Percentiles rank a stretch among this genome's conserved stretches.
These are phyloP conservation scores for Sophora flavescens DNA, from an alignment of 306 rosid species.

Conservation along the genomic window DNA sequence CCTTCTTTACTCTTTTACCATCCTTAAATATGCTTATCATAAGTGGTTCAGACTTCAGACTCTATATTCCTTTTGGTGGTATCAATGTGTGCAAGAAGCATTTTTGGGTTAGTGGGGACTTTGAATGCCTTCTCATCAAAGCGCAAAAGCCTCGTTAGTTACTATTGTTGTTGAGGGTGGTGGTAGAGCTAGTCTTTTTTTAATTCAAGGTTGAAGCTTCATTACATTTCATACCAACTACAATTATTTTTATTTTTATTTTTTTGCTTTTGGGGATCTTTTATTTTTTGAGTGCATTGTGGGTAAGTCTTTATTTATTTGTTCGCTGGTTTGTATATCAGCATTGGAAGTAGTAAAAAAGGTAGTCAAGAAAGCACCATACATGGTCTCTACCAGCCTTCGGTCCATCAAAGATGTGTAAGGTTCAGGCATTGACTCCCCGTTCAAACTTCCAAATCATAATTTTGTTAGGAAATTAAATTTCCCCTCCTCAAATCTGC, in stretches of 20 bases:
- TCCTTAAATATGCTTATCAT: conserved; percentile 64
- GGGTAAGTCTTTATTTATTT: conserved; percentile 5
- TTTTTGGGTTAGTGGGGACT: conserved; percentile 70
- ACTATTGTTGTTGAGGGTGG: conserved; percentile 54
- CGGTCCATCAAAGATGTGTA: conserved; percentile 51
- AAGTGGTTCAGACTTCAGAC: conserved; percentile 47
- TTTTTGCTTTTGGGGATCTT: not conserved
- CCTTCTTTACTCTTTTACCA: conserved; percentile 26
- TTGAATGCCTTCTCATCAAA: conserved; percentile 74
- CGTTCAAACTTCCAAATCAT: conserved; percentile 47
- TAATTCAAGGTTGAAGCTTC: conserved; percentile 55
- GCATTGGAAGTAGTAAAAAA: conserved; percentile 41
- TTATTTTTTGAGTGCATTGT: not conserved
- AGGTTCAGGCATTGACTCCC: conserved; percentile 98
- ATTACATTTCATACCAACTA: conserved; percentile 77
- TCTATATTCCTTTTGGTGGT: conserved; percentile 44
- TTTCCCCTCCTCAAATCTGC: too few relatives aligned
- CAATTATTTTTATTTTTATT: not conserved
- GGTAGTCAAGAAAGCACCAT: conserved; percentile 99
- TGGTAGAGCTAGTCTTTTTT: conserved; percentile 47
- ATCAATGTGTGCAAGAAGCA: conserved; percentile 64
- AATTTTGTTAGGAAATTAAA: too few relatives aligned
- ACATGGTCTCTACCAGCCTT: conserved; percentile 41
- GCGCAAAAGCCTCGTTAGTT: conserved; percentile 61
- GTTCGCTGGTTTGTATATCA: not conserved